Conservation (phyloP, 805 yeast species). For the Kregervanrija delftensis region DNA sequence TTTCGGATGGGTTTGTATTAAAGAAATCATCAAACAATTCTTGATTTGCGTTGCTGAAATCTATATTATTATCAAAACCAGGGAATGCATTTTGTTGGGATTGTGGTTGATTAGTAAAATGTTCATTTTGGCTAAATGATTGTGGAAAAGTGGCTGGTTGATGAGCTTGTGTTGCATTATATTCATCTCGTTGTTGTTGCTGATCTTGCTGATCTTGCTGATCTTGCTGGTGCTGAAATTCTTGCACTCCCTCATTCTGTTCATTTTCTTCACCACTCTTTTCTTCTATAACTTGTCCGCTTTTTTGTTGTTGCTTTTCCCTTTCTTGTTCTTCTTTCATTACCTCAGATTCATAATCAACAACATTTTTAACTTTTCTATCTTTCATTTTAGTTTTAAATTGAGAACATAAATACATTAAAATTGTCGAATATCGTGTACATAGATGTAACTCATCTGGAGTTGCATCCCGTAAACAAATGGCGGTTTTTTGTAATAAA, state of each 20-base stretch:
- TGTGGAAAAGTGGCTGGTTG: background rate
- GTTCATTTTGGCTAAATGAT: background rate
- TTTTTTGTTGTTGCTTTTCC: background rate
- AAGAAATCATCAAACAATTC: conserved; percentile 28
- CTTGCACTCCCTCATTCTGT: conserved; percentile 3
- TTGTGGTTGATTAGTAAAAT: background rate
- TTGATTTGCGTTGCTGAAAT: conserved; percentile 17
- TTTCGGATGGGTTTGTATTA: conserved; percentile 28
- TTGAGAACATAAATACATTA: conserved; percentile 71
- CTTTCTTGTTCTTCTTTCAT: conserved; percentile 11
- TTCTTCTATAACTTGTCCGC: background rate
- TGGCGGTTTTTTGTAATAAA: conserved; percentile 65
- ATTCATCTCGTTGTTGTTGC: conserved; percentile 1
- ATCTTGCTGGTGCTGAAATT: background rate
- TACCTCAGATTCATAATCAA: conserved; percentile 22
- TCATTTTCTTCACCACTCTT: conserved; percentile 6
- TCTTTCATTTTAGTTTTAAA: conserved; percentile 41
- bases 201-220: conserved; percentile 1
- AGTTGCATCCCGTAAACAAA: conserved; percentile 69
- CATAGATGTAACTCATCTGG: conserved; percentile 88
- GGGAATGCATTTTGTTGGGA: conserved; percentile 5
- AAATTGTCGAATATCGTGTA: conserved; percentile 68
- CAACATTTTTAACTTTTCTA: conserved; percentile 14
- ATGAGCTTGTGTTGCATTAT: background rate
- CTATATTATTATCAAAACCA: conserved; percentile 5